Conservation (phyloP, 2,329 filamentous ascomycete species). For the Thielaviopsis euricoi region DNA sequence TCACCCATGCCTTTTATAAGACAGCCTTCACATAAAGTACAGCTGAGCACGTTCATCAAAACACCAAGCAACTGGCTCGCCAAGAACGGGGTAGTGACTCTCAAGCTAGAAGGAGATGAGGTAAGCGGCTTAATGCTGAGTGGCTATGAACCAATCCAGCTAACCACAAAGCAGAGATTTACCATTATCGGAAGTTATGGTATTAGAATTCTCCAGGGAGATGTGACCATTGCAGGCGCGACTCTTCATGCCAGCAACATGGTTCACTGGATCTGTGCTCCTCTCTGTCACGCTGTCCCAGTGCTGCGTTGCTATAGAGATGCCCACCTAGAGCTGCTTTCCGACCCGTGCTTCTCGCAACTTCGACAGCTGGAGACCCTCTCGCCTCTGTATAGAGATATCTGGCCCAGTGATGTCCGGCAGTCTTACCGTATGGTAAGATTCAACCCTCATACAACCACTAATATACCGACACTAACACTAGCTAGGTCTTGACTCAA, state of each 20-base stretch:
- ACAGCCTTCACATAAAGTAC: constrained; percentile 3
- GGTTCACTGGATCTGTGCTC: constrained; percentile 44
- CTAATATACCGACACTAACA: constrained; percentile 15
- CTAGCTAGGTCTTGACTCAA: constrained; percentile 33
- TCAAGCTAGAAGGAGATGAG: constrained; percentile 33
- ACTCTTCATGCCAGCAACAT: constrained; percentile 32
- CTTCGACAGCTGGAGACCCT: constrained; percentile 39
- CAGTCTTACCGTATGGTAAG: constrained; percentile 35
- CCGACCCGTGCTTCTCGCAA: constrained; percentile 31
- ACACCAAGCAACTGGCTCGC: constrained; percentile 4
- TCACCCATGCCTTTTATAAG: not conserved
- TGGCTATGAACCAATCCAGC: not conserved
- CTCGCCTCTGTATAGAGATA: constrained; percentile 47
- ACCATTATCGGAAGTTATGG: constrained; percentile 53
- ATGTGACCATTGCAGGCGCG: constrained; percentile 49
- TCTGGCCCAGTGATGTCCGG: constrained; percentile 40
- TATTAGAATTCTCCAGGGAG: constrained; percentile 42
- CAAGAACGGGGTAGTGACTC: constrained; percentile 20
- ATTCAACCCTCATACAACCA: not conserved
- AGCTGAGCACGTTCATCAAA: constrained; percentile 8
- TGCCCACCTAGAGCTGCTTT: constrained; percentile 36
- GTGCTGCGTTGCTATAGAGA: constrained; percentile 40
- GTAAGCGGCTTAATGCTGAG: constrained; percentile 18
- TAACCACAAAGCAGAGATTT: constrained; percentile 31
- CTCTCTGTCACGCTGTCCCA: constrained; percentile 53